Base-by-base conservation (phyloP, 306 rosid genomes). In the Myrica gale region DNA sequence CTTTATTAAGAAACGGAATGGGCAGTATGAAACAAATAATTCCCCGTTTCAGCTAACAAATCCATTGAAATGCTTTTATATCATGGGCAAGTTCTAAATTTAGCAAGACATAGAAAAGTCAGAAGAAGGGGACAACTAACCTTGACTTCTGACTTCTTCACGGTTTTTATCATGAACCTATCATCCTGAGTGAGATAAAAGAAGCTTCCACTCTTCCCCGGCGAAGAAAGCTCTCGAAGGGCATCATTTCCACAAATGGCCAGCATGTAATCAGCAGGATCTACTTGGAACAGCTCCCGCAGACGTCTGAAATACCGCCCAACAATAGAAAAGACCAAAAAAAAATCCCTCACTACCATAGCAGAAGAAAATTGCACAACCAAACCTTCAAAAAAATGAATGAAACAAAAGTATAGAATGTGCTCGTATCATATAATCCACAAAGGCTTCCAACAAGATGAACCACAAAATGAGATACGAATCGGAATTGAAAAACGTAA, bases 71-170 rank as follows among this genome's bases (percentile, higher is more conserved):
- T 67, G 76, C 11, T 2, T 4, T 45, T 17, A 3, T 10, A 52
- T 12, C 51, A 9, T 63, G 32, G 37, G 3, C 21, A 55, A 23
- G 16, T 45, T 48, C 50, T 44, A 57, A 55, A 56, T 50, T 51
- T 21, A 52, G 21, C 1, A 78, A 26, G n/a, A 68, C 52, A 45
- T 9, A 71, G 37, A 32, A 78, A 48, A 15, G 77, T 77, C 71
- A 48, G 84, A 84, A 11, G 65, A 20, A 32, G 52, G 21, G 45
- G 74, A 74, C 55, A 70, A 72, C 85, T 9, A 81, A 96, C 99
- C 99, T 96, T 96, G 89, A 92, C 98, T 88, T 96, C 98, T 0
- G 97, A 96, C 80, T 92, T 92, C 86, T 89, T 96, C 83, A 96
- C 98, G 0, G 98, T 96, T 82, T 96, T 96, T 15, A 96, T 92